Evolutionary conservation across 192 early-diverging fungal genomes (phyloP).

Genomic region (Lobosporangium transversale): DNA sequence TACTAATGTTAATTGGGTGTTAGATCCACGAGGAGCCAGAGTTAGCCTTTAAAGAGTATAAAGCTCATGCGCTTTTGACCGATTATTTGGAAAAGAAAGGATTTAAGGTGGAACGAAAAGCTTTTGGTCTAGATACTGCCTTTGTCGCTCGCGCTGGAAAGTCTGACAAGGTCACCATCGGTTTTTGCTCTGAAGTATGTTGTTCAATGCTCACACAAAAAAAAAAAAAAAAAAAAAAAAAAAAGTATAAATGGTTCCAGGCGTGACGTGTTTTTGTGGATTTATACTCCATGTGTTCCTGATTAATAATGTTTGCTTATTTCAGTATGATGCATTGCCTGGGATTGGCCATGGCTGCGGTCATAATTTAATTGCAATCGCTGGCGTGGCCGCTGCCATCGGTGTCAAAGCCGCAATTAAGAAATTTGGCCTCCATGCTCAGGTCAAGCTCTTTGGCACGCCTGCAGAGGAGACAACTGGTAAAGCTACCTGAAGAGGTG

Average conservation of each 20-base stretch:
- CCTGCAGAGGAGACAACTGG: conserved; percentile 71
- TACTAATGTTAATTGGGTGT: too few species aligned
- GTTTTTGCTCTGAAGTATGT: conserved; percentile 46
- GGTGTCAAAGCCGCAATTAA: conserved; percentile 56
- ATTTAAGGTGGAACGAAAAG: conserved; percentile 67
- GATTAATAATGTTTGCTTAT: too few species aligned
- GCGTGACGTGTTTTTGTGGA: too few species aligned
- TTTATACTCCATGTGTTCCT: too few species aligned
- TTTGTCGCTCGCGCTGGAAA: conserved; percentile 67
- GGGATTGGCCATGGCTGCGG: conserved; percentile 74
- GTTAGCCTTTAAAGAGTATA: conserved; percentile 61
- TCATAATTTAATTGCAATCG: conserved; percentile 80
- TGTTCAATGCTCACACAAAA: too few species aligned
- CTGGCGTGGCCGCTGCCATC: conserved; percentile 71
- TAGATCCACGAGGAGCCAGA: conserved; percentile 72
- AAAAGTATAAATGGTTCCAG: too few species aligned
- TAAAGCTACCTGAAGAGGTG: conserved; percentile 1
- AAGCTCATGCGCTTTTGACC: conserved; percentile 70
- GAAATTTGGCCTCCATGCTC: conserved; percentile 57
- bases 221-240: too few species aligned
- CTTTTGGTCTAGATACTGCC: conserved; percentile 74
- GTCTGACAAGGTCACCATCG: conserved; percentile 45
- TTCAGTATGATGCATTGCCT: conserved; percentile 75
- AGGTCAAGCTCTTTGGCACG: conserved; percentile 80
- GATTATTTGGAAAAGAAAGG: conserved; percentile 72